Conservation (phyloP, 2,329 filamentous ascomycete species). For the Paraphoma sp. region DNA sequence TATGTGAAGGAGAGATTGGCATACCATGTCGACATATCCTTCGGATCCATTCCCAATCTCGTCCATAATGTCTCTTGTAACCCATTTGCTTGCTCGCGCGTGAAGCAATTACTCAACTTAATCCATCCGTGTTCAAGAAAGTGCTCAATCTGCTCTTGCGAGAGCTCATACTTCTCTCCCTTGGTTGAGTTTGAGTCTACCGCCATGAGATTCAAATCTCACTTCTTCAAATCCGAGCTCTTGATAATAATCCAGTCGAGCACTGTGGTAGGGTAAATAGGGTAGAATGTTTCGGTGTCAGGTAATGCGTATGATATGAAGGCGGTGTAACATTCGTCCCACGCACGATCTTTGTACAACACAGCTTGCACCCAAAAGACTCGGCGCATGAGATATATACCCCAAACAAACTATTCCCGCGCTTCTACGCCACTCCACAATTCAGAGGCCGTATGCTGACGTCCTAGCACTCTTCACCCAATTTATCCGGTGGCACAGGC, state of each 20-base stretch:
- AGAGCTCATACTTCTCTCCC: slow-evolving; percentile 44
- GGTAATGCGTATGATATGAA: neutral
- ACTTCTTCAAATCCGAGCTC: too few species aligned
- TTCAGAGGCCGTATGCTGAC: neutral
- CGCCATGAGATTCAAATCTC: slow-evolving; percentile 8
- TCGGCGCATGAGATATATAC: neutral
- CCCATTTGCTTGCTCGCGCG: slow-evolving; percentile 54
- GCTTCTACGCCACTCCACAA: neutral
- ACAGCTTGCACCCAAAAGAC: too few species aligned
- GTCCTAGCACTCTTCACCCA: slow-evolving; percentile 6
- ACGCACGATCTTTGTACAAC: neutral
- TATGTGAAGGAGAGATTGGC: neutral
- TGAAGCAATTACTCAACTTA: slow-evolving; percentile 61
- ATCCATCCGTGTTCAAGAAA: slow-evolving; percentile 65
- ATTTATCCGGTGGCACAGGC: slow-evolving; percentile 28
- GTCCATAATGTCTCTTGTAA: slow-evolving; percentile 65
- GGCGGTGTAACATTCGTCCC: neutral
- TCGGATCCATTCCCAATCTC: slow-evolving; percentile 68
- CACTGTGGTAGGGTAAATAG: too few species aligned
- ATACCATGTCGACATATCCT: slow-evolving; percentile 69
- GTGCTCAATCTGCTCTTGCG: slow-evolving; percentile 57
- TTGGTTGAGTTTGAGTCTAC: slow-evolving; percentile 1
- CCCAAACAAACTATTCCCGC: neutral
- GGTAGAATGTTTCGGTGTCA: too few species aligned
- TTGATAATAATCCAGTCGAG: too few species aligned